phyloP scores from a whole-genome alignment of 2,329 filamentous ascomycete species.

The Colletotrichum orbiculare region DNA sequence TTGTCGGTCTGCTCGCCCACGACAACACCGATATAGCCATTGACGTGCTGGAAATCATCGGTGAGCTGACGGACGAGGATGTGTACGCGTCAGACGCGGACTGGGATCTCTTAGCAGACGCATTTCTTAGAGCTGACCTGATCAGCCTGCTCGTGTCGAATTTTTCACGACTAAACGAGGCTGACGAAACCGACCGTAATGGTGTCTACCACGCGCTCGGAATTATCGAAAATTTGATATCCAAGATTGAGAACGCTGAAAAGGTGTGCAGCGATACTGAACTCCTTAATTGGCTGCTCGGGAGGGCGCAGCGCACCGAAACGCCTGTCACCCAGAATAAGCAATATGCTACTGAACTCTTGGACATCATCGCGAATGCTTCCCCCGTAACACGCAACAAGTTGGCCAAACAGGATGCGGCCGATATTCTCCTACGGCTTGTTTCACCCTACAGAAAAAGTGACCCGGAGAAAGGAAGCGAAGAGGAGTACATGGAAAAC shows the following conservation, averaged over 20 bases:
- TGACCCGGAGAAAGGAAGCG: constrained; percentile 85
- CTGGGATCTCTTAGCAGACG: constrained; percentile 81
- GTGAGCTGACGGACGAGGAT: constrained; percentile 93
- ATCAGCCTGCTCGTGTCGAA: constrained; percentile 81
- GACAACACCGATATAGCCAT: constrained; percentile 98
- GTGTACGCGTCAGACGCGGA: constrained; percentile 83
- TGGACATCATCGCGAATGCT: constrained; percentile 88
- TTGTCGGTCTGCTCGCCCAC: constrained; percentile 87
- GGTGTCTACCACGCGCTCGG: constrained; percentile 89
- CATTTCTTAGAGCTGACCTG: constrained; percentile 75
- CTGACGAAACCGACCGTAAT: constrained; percentile 75
- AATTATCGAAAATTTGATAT: constrained; percentile 88
- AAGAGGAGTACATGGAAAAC: constrained; percentile 96
- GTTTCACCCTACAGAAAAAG: constrained; percentile 86
- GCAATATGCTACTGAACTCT: constrained; percentile 91
- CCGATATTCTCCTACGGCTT: constrained; percentile 85
- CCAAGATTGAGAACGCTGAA: constrained; percentile 74
- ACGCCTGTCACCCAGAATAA: constrained; percentile 84
- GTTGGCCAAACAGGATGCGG: constrained; percentile 74
- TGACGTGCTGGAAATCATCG: constrained; percentile 87
- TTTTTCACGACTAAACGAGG: constrained; percentile 82
- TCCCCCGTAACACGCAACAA: constrained; percentile 73
- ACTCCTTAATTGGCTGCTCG: constrained; percentile 81
- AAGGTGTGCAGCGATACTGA: constrained; percentile 75
- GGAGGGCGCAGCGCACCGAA: constrained; percentile 77